Conservation (phyloP, 2,329 filamentous ascomycete species). For the Pseudogymnoascus sp. region DNA sequence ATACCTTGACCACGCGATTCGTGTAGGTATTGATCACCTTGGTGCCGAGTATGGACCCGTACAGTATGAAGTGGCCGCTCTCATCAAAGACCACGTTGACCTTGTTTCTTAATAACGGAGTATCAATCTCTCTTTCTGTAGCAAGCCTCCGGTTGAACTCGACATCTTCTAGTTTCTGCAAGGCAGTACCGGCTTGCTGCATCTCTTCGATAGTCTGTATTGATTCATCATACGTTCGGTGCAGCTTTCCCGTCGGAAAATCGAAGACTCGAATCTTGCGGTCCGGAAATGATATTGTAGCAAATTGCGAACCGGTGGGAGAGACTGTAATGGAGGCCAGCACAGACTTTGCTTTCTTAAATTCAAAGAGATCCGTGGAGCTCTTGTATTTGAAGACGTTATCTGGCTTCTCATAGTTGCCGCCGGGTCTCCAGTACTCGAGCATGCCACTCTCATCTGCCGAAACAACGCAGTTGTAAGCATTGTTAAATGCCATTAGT, state of each 20-base stretch:
- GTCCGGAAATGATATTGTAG: slow-evolving; percentile 84
- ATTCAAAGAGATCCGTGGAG: slow-evolving; percentile 88
- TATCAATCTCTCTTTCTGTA: slow-evolving; percentile 78
- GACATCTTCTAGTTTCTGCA: slow-evolving; percentile 74
- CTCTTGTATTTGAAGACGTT: slow-evolving; percentile 91
- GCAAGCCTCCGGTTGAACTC: slow-evolving; percentile 87
- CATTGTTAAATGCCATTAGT: slow-evolving; percentile 81
- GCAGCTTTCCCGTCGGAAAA: slow-evolving; percentile 78
- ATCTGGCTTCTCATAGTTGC: slow-evolving; percentile 79
- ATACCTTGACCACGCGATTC: slow-evolving; percentile 83
- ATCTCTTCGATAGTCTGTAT: slow-evolving; percentile 82
- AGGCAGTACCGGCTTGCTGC: slow-evolving; percentile 84
- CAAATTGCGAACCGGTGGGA: slow-evolving; percentile 76
- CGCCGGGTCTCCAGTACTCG: slow-evolving; percentile 86
- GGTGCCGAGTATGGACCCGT: slow-evolving; percentile 82
- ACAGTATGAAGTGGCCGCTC: slow-evolving; percentile 88
- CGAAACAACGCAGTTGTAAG: slow-evolving; percentile 84
- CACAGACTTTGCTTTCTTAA: slow-evolving; percentile 87
- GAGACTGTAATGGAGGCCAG: slow-evolving; percentile 79
- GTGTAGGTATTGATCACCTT: slow-evolving; percentile 96
- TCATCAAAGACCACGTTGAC: slow-evolving; percentile 92
- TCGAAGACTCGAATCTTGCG: slow-evolving; percentile 90
- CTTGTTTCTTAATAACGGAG: slow-evolving; percentile 54
- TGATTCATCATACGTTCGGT: slow-evolving; percentile 92
- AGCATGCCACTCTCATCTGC: slow-evolving; percentile 87